phyloP scores from a whole-genome alignment of 2,329 filamentous ascomycete species.

The Myriosclerotinia duriaeana region DNA sequence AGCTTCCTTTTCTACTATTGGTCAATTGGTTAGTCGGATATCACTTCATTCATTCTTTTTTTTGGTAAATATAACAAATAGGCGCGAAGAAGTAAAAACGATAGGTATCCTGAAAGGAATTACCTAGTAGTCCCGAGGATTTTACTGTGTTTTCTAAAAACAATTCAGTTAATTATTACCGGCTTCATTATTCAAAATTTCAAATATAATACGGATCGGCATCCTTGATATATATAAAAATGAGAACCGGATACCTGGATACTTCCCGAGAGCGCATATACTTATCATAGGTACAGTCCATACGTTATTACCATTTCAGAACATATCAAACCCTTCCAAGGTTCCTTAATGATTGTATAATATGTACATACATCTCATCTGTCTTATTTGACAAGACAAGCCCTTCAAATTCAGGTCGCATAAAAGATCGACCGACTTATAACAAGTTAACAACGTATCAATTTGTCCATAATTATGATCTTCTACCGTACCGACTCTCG shows the following conservation, averaged over 20 bases:
- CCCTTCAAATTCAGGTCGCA: slow-evolving; percentile 17
- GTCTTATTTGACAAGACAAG: slow-evolving; percentile 16
- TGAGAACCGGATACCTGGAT: background rate
- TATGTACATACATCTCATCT: background rate
- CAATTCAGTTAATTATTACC: background rate
- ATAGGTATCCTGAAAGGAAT: too few relatives aligned
- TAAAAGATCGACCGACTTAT: slow-evolving; percentile 3
- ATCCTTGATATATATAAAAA: slow-evolving; percentile 1
- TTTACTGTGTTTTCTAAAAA: too few relatives aligned
- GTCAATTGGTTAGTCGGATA: background rate
- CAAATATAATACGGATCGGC: background rate
- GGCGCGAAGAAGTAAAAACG: slow-evolving; percentile 14
- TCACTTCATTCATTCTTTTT: background rate
- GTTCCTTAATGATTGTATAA: background rate
- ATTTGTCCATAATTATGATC: background rate
- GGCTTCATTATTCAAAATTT: background rate
- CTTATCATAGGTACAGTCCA: background rate
- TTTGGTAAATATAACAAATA: background rate
- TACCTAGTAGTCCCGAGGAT: too few relatives aligned
- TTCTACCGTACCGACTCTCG: background rate
- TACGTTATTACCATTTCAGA: background rate
- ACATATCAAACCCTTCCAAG: background rate
- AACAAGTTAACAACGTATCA: background rate
- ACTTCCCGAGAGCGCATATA: slow-evolving; percentile 17
- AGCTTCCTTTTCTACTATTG: slow-evolving; percentile 9